phyloP scores from a whole-genome alignment of 345 rosid genomes.

The Salix exigua region DNA sequence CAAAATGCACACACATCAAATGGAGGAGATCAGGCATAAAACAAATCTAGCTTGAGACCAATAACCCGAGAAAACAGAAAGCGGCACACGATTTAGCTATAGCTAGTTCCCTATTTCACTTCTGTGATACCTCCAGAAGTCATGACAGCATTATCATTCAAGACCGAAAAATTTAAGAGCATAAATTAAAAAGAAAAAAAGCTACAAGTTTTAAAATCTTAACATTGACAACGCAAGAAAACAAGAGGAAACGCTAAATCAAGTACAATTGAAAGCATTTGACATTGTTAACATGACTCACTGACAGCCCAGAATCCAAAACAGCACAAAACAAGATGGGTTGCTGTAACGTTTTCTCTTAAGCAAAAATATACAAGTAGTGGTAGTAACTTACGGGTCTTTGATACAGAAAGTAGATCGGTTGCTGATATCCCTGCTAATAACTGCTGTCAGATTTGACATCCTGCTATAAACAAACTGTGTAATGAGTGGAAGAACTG shows the following conservation, averaged over 20 bases:
- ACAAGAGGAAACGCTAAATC: not conserved
- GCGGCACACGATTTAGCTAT: not conserved
- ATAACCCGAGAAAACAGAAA: not conserved
- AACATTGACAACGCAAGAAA: not conserved
- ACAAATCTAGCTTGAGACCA: not conserved
- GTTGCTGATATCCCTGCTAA: constrained; percentile 43
- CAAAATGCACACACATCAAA: not conserved
- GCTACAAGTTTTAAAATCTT: not conserved
- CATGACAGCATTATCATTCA: not conserved
- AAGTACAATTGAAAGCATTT: not conserved
- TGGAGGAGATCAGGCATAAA: not conserved
- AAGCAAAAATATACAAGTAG: not conserved
- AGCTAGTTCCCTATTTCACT: not conserved
- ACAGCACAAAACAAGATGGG: not conserved
- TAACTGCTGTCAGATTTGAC: constrained; percentile 50
- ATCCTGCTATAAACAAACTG: constrained; percentile 42
- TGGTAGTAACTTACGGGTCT: constrained; percentile 53
- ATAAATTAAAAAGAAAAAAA: not conserved
- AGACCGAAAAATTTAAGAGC: not conserved
- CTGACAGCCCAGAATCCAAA: not conserved
- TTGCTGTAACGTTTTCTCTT: not conserved
- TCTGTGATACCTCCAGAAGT: not conserved
- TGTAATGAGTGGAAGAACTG: constrained; percentile 45
- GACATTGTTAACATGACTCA: not conserved
- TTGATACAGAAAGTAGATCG: constrained; percentile 64